These are phyloP conservation scores for Zelonia costaricensis DNA, from an alignment of 208 protist species.

Conservation along the genomic window DNA sequence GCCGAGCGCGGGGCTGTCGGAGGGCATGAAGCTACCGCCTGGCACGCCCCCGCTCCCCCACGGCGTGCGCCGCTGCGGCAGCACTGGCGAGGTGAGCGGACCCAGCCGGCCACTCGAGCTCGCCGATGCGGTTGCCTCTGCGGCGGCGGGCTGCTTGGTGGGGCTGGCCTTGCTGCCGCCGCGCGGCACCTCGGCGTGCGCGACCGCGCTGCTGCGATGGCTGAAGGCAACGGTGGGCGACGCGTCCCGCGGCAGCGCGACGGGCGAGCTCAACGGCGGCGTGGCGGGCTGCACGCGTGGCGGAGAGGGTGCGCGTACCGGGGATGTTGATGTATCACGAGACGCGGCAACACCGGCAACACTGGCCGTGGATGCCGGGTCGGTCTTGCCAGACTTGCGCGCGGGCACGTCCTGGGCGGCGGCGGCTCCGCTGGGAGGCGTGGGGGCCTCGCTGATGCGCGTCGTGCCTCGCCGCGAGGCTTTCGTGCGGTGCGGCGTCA, in stretches of 20 bases:
- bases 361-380: no score
- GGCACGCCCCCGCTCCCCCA: not conserved
- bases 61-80: constrained; percentile 6
- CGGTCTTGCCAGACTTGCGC: no score
- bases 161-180: not conserved
- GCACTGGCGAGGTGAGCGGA: constrained; percentile 9
- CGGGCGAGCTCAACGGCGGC: not conserved
- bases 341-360: no score
- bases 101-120: constrained; percentile 3
- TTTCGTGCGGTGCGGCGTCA: no score
- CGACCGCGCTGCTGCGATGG: constrained; percentile 17
- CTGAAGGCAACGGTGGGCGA: constrained; percentile 12
- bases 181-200: not conserved
- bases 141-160: not conserved
- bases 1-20: constrained; percentile 44
- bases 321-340: no score
- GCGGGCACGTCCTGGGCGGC: no score
- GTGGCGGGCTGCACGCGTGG: no score
- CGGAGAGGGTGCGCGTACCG: no score
- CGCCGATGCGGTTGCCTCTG: not conserved
- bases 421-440: no score
- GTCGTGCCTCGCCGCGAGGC: no score
- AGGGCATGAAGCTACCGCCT: constrained; percentile 6
- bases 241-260: not conserved
- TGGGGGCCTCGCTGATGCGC: no score